Percentiles rank a stretch among this genome's conserved stretches.
Conservation (phyloP, 2,329 filamentous ascomycete genomes). For the Pestalotiopsis sp. region DNA sequence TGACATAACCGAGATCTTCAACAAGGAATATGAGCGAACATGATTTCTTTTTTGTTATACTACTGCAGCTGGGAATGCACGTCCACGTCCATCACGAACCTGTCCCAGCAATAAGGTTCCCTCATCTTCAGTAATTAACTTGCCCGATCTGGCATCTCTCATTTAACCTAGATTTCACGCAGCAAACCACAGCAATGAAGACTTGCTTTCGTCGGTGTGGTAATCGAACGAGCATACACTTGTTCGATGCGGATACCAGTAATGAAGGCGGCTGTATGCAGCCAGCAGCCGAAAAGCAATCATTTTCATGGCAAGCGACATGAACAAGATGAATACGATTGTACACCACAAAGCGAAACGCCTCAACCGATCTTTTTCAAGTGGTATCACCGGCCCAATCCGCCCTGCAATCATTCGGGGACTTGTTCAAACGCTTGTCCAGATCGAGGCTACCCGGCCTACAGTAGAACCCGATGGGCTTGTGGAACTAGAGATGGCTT, state of each 20-base stretch:
- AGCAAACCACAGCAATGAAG: neutral
- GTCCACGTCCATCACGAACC: neutral
- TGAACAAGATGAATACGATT: neutral
- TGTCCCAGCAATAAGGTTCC: neutral
- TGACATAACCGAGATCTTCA: neutral
- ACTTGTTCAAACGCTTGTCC: neutral
- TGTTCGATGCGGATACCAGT: neutral
- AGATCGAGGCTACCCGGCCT: neutral
- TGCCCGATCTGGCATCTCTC: neutral
- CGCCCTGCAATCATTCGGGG: neutral
- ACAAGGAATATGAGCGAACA: neutral
- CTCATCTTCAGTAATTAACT: neutral
- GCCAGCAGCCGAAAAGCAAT: neutral
- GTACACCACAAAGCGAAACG: neutral
- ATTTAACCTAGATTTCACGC: neutral
- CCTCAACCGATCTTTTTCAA: neutral
- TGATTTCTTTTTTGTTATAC: neutral
- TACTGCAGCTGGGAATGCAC: neutral
- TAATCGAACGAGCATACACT: neutral
- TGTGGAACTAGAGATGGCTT: neutral
- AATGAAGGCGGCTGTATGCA: neutral
- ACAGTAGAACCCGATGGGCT: neutral
- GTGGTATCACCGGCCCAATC: neutral
- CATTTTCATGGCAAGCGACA: neutral
- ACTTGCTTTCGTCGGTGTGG: neutral